A percentile compares a stretch with the other conserved stretches of the same genome.
These are phyloP conservation scores for Aspergillus sp. DNA, from an alignment of 2,329 filamentous ascomycete genomes.

Conservation along the genomic window DNA sequence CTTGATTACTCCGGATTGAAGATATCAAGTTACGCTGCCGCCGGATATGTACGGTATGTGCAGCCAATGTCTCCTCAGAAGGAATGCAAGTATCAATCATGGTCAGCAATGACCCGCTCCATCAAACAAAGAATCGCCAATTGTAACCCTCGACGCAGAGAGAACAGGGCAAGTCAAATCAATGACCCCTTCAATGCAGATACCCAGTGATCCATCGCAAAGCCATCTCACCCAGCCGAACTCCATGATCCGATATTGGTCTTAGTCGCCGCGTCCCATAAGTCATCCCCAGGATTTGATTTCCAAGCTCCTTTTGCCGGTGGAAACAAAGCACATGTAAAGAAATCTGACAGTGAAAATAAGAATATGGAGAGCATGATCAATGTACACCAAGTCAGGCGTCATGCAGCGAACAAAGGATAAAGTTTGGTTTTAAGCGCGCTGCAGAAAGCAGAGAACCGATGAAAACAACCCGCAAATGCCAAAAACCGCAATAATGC, in stretches of 20 bases:
- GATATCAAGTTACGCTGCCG: not conserved
- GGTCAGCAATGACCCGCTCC: not conserved
- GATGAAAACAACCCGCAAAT: slow-evolving; percentile 7
- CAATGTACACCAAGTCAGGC: slow-evolving; percentile 12
- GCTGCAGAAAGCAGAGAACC: slow-evolving; percentile 3
- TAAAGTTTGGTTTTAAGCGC: slow-evolving; percentile 1
- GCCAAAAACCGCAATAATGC: slow-evolving; percentile 5
- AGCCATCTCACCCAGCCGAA: not conserved
- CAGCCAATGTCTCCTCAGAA: not conserved
- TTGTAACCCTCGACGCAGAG: not conserved
- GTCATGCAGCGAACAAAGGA: slow-evolving; percentile 1
- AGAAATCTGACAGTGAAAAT: slow-evolving; percentile 3
- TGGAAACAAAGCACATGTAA: slow-evolving; percentile 4
- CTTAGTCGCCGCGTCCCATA: not conserved
- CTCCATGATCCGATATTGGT: not conserved
- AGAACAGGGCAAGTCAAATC: not conserved
- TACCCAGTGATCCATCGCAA: not conserved
- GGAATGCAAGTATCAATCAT: not conserved
- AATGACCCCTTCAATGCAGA: not conserved
- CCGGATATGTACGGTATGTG: not conserved
- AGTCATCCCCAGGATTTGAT: not conserved
- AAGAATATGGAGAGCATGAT: not conserved
- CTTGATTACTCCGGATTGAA: not conserved
- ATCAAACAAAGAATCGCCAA: not conserved
- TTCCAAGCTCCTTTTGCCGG: not conserved